Conservation (phyloP, 129 eudicot genomes). For the Cynara cardunculus region DNA sequence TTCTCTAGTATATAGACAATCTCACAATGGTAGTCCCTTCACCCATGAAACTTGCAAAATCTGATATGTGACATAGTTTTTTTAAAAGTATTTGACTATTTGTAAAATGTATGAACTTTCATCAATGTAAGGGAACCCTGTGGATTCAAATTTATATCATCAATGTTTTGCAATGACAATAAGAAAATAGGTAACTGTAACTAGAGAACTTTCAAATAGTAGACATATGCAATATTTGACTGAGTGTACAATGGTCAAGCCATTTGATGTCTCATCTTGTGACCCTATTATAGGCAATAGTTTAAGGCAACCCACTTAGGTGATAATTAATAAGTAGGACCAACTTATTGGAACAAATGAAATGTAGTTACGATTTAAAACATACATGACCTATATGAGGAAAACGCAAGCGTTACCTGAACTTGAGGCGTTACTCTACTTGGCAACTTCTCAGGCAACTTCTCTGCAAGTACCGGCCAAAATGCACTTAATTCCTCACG, state of each 20-base stretch:
- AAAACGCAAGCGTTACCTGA: slow-evolving; percentile 42
- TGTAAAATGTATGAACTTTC: background rate
- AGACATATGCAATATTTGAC: background rate
- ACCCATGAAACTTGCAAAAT: background rate
- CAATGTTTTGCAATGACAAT: background rate
- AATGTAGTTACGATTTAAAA: background rate
- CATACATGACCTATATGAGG: background rate
- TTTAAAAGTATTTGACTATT: background rate
- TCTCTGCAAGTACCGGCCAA: slow-evolving; percentile 71
- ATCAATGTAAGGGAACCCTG: background rate
- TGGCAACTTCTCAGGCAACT: slow-evolving; percentile 55
- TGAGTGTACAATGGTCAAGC: background rate
- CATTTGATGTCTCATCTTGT: no score
- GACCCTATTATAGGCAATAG: no score
- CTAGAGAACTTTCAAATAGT: background rate
- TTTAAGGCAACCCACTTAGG: no score
- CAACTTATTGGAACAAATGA: background rate
- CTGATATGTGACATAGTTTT: background rate
- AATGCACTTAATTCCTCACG: slow-evolving; percentile 59
- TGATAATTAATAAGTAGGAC: background rate
- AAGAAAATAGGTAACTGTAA: background rate
- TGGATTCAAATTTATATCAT: background rate
- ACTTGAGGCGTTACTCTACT: slow-evolving; percentile 42
- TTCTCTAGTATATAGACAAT: no score
- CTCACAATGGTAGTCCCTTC: background rate